Conservation (phyloP, 225 moss, liverwort and hornwort genomes). For the Sphagnum tenellum region DNA sequence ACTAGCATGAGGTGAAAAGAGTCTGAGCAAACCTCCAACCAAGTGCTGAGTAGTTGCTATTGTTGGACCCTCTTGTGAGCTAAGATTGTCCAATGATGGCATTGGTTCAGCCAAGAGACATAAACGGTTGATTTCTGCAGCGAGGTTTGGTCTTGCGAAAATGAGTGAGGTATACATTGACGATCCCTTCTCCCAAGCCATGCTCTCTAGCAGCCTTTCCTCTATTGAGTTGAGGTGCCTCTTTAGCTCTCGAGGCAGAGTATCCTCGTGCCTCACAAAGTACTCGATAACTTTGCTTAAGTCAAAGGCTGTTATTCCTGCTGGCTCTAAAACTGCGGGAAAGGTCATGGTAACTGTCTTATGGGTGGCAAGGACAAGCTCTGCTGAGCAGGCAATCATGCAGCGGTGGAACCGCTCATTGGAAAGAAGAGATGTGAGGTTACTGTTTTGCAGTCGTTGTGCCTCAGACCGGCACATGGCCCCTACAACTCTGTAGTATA, state of each 20-base stretch:
- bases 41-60: slow-evolving; percentile 20
- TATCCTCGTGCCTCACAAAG: slow-evolving; percentile 96
- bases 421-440: slow-evolving; percentile 70
- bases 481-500: slow-evolving; percentile 83
- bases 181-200: slow-evolving; percentile 98
- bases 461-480: slow-evolving; percentile 93
- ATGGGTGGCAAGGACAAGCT: slow-evolving; percentile 91
- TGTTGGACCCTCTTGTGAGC: slow-evolving; percentile 34
- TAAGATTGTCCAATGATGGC: slow-evolving; percentile 70
- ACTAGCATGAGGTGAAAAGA: too few relatives aligned
- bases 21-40: slow-evolving; percentile 9
- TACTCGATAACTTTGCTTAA: slow-evolving; percentile 96
- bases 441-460: slow-evolving; percentile 64
- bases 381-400: slow-evolving; percentile 97
- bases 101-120: slow-evolving; percentile 86
- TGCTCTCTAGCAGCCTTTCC: slow-evolving; percentile 92
- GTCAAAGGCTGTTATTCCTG: slow-evolving; percentile 93
- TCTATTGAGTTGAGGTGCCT: slow-evolving; percentile 95
- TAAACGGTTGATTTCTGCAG: slow-evolving; percentile 58
- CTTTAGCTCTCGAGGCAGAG: slow-evolving; percentile 89
- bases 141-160: slow-evolving; percentile 66
- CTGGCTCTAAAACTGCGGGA: slow-evolving; percentile 86
- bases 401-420: slow-evolving; percentile 94
- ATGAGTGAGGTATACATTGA: slow-evolving; percentile 90
- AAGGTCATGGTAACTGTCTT: slow-evolving; percentile 97